These are phyloP conservation scores for Eucalyptus tenuipes DNA, from an alignment of 345 rosid species.

Conservation along the genomic window DNA sequence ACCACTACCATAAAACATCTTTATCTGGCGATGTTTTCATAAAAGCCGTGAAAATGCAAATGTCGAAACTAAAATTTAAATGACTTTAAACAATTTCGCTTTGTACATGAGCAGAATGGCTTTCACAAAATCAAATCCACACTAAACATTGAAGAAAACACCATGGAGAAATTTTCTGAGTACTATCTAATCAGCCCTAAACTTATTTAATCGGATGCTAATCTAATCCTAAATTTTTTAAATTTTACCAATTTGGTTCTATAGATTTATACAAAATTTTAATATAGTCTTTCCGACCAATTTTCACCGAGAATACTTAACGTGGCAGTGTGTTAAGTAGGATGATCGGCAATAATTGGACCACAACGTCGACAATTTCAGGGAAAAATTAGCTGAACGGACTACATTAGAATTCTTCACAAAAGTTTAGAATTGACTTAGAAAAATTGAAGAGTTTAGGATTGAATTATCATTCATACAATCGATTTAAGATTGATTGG, in stretches of 20 bases:
- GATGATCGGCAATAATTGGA: neutral
- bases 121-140: neutral
- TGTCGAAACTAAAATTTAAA: neutral
- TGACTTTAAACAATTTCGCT: neutral
- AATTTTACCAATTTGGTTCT: neutral
- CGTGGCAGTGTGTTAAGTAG: rapidly evolving
- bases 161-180: neutral
- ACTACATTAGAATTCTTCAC: rapidly evolving
- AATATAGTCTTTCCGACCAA: neutral
- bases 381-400: rapidly evolving
- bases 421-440: neutral
- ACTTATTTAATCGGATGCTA: rapidly evolving
- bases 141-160: neutral
- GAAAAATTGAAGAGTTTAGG: neutral
- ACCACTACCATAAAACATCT: neutral
- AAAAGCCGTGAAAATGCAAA: neutral
- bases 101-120: neutral
- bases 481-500: neutral
- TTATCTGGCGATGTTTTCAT: neutral
- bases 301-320: neutral
- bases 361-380: neutral
- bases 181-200: neutral
- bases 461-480: rapidly evolving
- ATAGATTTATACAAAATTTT: no score
- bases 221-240: neutral